Conservation (phyloP, 2,329 filamentous ascomycete species). For the Colletotrichum sp. region DNA sequence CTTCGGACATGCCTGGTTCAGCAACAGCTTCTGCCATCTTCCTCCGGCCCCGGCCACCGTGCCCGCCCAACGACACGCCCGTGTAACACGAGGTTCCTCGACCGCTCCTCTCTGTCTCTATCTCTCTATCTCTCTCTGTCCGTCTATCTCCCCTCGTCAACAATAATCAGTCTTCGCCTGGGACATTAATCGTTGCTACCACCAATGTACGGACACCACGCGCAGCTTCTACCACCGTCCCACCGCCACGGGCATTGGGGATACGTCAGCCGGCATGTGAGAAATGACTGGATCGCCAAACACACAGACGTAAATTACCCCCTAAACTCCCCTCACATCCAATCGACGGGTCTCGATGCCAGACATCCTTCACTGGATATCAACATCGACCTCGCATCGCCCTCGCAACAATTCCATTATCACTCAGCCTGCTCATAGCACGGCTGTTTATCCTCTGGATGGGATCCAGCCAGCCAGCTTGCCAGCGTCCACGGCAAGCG, state of each 20-base stretch:
- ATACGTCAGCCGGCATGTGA: slow-evolving; percentile 4
- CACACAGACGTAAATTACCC: not conserved
- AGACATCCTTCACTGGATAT: not conserved
- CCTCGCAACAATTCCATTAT: not conserved
- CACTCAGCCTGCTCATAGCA: not conserved
- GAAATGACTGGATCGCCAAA: not conserved
- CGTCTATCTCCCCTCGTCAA: not conserved
- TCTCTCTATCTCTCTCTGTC: not conserved
- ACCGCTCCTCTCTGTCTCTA: not conserved
- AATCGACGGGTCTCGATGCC: slow-evolving; percentile 11
- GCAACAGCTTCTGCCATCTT: not conserved
- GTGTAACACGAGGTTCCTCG: not conserved
- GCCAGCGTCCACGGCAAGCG: not conserved
- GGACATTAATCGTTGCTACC: not conserved
- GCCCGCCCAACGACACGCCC: not conserved
- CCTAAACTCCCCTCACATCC: not conserved
- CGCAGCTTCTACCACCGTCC: not conserved
- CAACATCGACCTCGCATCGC: not conserved
- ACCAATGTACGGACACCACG: not conserved
- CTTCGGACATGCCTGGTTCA: not conserved
- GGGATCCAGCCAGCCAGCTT: not conserved
- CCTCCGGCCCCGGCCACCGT: not conserved
- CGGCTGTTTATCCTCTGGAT: not conserved
- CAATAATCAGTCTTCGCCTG: not conserved
- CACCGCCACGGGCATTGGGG: not conserved